Conservation (phyloP, 2,329 filamentous ascomycete species). For the Gnomoniopsis sp. region DNA sequence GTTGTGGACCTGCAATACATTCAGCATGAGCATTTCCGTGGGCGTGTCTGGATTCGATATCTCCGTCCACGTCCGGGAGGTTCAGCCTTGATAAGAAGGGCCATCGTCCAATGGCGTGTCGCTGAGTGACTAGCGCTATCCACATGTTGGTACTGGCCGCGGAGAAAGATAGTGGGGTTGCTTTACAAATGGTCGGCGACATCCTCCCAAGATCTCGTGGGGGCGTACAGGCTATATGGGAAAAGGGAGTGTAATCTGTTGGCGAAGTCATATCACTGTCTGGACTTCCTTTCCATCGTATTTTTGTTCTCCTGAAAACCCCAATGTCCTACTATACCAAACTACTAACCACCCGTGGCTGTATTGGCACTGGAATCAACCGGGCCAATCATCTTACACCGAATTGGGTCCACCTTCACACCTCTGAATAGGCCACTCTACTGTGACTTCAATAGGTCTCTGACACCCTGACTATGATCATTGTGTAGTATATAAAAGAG, state of each 20-base stretch:
- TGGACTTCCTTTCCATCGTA: no score
- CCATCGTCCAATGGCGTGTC: slow-evolving; percentile 8
- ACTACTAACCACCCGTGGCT: no score
- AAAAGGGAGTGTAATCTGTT: no score
- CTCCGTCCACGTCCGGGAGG: slow-evolving; percentile 4
- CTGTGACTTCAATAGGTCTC: neutral
- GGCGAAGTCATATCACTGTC: no score
- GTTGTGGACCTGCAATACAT: neutral
- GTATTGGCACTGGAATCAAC: no score
- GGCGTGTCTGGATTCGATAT: slow-evolving; percentile 4
- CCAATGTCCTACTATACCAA: no score
- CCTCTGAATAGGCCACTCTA: neutral
- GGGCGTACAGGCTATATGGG: no score
- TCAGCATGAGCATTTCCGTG: slow-evolving; percentile 6
- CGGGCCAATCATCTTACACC: neutral
- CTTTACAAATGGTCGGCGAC: neutral
- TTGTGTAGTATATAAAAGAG: no score
- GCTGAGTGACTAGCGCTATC: slow-evolving; percentile 6
- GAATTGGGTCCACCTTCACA: neutral
- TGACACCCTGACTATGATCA: no score
- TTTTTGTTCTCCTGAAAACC: no score
- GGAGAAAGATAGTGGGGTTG: slow-evolving; percentile 10
- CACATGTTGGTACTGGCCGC: slow-evolving; percentile 7
- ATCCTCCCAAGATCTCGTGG: neutral
- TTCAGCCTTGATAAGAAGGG: slow-evolving; percentile 7